These are phyloP conservation scores for Fusarium sp. DNA, from an alignment of 2,329 filamentous ascomycete species.

Conservation along the genomic window DNA sequence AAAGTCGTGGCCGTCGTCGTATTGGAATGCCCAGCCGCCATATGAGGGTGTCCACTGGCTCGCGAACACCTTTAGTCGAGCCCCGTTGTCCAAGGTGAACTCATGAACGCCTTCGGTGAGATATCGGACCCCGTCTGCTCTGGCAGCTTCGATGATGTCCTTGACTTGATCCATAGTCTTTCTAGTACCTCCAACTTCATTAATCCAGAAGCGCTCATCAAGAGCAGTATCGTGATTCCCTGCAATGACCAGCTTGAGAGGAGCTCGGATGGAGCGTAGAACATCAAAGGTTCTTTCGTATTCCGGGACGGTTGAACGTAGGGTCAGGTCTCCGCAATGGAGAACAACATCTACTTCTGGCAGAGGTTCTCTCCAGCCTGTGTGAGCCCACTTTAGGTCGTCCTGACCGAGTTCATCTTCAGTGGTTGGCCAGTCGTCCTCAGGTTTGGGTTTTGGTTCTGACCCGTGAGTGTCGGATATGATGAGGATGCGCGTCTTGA, in stretches of 20 bases:
- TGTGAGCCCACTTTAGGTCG: slow-evolving; percentile 23
- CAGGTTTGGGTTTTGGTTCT: slow-evolving; percentile 26
- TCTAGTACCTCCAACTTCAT: slow-evolving; percentile 8
- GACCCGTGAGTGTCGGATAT: slow-evolving; percentile 51
- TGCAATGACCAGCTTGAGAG: slow-evolving; percentile 62
- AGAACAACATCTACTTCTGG: slow-evolving; percentile 57
- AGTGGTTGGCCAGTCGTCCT: slow-evolving; percentile 20
- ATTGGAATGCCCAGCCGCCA: slow-evolving; percentile 61
- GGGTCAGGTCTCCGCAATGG: slow-evolving; percentile 62
- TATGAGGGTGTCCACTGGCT: slow-evolving; percentile 60
- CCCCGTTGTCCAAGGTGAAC: slow-evolving; percentile 60
- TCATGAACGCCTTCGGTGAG: slow-evolving; percentile 58
- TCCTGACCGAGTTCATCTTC: slow-evolving; percentile 39
- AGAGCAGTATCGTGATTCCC: slow-evolving; percentile 63
- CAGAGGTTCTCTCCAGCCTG: slow-evolving; percentile 45
- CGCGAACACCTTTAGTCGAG: slow-evolving; percentile 58
- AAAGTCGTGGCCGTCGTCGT: slow-evolving; percentile 52
- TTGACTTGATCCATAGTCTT: slow-evolving; percentile 47
- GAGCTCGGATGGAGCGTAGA: slow-evolving; percentile 54
- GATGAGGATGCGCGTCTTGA: slow-evolving; percentile 52
- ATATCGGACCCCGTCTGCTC: slow-evolving; percentile 53
- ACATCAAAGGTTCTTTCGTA: slow-evolving; percentile 52
- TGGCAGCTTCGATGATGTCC: slow-evolving; percentile 50
- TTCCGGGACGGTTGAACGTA: slow-evolving; percentile 52
- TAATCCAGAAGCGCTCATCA: slow-evolving; percentile 42